These are phyloP conservation scores for Inga oerstediana DNA, from an alignment of 306 rosid species.

Conservation along the genomic window DNA sequence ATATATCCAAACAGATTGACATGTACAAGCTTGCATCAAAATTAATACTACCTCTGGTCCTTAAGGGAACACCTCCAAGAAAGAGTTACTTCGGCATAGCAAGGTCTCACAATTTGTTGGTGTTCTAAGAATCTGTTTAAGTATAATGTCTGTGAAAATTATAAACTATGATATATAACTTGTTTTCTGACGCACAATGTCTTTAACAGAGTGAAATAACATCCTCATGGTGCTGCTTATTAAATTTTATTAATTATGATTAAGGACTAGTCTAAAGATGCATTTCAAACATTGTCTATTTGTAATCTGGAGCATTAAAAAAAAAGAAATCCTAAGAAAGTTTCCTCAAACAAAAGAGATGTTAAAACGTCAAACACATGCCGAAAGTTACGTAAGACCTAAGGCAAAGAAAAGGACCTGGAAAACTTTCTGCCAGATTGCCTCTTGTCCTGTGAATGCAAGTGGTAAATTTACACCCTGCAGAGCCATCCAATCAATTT, in stretches of 20 bases:
- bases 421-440: conserved; percentile 90
- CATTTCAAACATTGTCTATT: background rate
- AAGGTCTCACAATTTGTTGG: background rate
- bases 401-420: conserved; percentile 47
- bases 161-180: background rate
- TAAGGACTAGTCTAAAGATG: background rate
- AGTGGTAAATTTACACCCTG: conserved; percentile 88
- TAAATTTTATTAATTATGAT: background rate
- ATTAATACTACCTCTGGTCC: too few species aligned
- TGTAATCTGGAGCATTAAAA: conserved; percentile 5
- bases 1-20: conserved; percentile 2
- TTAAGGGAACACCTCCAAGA: conserved; percentile 3
- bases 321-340: background rate
- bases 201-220: conserved; percentile 1
- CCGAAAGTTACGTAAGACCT: conserved; percentile 8
- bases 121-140: background rate
- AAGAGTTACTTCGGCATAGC: background rate
- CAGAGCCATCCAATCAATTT: conserved; percentile 97
- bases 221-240: background rate
- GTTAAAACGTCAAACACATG: conserved; percentile 8
- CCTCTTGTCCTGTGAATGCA: conserved; percentile 93
- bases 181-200: background rate
- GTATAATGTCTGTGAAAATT: background rate
- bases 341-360: background rate
- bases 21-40: too few species aligned